Evolutionary conservation across 805 yeast species (phyloP).

Genomic region (Peterozyma toletana): DNA sequence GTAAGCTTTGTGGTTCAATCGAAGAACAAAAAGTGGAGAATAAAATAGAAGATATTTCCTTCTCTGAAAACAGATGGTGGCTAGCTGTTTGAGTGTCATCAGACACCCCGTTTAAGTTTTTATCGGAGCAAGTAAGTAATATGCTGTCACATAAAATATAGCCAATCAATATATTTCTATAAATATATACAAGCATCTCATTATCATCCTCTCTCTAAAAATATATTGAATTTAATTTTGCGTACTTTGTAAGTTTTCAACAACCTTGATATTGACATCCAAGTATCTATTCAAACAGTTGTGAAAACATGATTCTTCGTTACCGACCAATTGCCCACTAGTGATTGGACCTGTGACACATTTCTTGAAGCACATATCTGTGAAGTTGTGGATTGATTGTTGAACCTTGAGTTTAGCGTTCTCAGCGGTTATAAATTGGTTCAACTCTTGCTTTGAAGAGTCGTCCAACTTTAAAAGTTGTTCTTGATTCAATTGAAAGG

Average conservation of each 20-base stretch:
- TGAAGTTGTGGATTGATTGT: constrained; percentile 78
- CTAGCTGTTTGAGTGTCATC: no score
- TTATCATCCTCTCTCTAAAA: no score
- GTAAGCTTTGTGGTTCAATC: neutral
- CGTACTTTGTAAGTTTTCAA: constrained; percentile 33
- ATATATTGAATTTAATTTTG: constrained; percentile 1
- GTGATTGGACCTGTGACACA: constrained; percentile 49
- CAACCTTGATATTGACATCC: constrained; percentile 82
- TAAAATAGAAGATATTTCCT: neutral
- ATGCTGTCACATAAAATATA: neutral
- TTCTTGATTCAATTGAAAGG: no score
- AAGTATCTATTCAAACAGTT: constrained; percentile 82
- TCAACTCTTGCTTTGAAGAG: constrained; percentile 62
- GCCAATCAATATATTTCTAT: neutral
- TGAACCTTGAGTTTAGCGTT: constrained; percentile 84
- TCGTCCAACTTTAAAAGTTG: constrained; percentile 40
- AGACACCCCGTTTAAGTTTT: no score
- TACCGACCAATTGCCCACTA: constrained; percentile 38
- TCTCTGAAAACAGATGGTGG: neutral
- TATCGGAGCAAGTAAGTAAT: neutral
- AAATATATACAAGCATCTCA: neutral
- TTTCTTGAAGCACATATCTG: constrained; percentile 85
- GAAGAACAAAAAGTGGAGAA: neutral
- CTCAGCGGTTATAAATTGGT: constrained; percentile 73
- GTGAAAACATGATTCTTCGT: constrained; percentile 67